Conservation (phyloP, 176 grass and related monocot genomes). For the Avena sativa region DNA sequence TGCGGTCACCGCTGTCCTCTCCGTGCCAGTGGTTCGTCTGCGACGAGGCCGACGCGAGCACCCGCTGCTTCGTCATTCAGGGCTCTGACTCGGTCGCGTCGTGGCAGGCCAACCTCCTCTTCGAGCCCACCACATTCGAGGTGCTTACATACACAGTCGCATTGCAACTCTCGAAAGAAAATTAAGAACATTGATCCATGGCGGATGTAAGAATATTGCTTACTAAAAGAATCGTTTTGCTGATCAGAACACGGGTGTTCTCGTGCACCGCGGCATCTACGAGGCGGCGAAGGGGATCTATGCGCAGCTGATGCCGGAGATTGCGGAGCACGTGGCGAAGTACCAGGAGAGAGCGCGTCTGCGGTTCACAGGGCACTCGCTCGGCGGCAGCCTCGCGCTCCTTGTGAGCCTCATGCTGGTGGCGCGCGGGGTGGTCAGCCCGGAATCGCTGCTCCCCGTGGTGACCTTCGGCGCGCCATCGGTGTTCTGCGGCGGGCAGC, state of each 20-base stretch:
- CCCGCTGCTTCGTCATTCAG: conserved; percentile 92
- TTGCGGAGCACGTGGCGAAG: conserved; percentile 55
- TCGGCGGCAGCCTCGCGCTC: conserved; percentile 92
- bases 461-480: conserved; percentile 90
- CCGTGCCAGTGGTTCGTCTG: conserved; percentile 98
- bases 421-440: conserved; percentile 54
- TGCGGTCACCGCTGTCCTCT: conserved; percentile 80
- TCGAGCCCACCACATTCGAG: conserved; percentile 92
- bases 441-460: conserved; percentile 63
- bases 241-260: conserved; percentile 63
- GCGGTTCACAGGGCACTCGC: conserved; percentile 91
- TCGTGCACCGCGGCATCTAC: conserved; percentile 96
- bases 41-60: conserved; percentile 68
- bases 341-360: conserved; percentile 40
- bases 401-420: conserved; percentile 90
- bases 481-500: conserved; percentile 85
- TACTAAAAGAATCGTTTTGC: neutral
- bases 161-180: neutral
- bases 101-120: conserved; percentile 98
- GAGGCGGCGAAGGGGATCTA: conserved; percentile 97
- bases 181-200: neutral
- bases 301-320: conserved; percentile 78
- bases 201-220: neutral
- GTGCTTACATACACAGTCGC: neutral
- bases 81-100: conserved; percentile 95